Evolutionary conservation across 2,329 filamentous ascomycete species (phyloP).

Genomic region (Eutypa lata): DNA sequence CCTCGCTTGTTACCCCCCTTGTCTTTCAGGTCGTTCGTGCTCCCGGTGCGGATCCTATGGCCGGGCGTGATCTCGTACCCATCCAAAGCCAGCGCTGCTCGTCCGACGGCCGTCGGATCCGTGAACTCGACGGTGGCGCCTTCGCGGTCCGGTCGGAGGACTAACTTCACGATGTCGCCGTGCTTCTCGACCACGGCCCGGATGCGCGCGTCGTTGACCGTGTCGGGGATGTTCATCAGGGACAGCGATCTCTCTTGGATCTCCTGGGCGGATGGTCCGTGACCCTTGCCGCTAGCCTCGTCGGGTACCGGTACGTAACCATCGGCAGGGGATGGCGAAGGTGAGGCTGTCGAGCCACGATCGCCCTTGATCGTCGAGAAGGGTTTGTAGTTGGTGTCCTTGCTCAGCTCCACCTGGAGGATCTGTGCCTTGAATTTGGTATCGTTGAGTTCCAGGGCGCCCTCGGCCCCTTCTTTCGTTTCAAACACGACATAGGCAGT

Average conservation of each 20-base stretch:
- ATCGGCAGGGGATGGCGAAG: constrained; percentile 33
- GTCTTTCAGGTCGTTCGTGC: constrained; percentile 48
- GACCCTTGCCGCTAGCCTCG: constrained; percentile 11
- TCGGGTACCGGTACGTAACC: constrained; percentile 39
- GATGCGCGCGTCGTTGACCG: constrained; percentile 83
- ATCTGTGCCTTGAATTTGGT: constrained; percentile 66
- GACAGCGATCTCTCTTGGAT: constrained; percentile 70
- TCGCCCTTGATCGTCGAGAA: constrained; percentile 42
- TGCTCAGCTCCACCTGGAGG: constrained; percentile 62
- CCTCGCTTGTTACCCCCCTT: constrained; percentile 38
- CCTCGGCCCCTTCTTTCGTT: constrained; percentile 64
- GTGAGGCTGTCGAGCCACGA: constrained; percentile 30
- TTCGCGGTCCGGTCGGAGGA: constrained; percentile 75
- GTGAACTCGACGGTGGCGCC: constrained; percentile 84
- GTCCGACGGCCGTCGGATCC: constrained; percentile 68
- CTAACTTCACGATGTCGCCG: constrained; percentile 70
- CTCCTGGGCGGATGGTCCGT: constrained; percentile 42
- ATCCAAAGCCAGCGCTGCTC: constrained; percentile 60
- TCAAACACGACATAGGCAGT: constrained; percentile 78
- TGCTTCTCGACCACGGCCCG: constrained; percentile 67
- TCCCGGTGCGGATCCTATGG: constrained; percentile 52
- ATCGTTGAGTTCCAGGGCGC: constrained; percentile 67
- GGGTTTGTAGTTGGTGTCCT: constrained; percentile 54
- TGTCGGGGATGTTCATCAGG: constrained; percentile 85
- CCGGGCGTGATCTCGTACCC: constrained; percentile 51